These are phyloP conservation scores for Hymenoscyphus repandus DNA, from an alignment of 2,329 filamentous ascomycete genomes.

Conservation along the genomic window DNA sequence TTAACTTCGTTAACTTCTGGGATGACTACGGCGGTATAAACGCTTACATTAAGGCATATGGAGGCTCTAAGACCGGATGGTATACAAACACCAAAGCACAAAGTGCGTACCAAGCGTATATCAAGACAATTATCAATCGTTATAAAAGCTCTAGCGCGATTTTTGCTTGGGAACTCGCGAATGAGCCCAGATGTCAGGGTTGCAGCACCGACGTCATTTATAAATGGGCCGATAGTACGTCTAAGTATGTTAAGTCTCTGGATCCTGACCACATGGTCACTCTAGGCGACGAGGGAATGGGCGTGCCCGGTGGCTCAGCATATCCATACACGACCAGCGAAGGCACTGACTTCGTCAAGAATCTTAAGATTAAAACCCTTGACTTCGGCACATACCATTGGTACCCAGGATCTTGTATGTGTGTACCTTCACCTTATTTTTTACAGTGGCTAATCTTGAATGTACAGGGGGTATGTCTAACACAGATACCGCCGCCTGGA, in stretches of 20 bases:
- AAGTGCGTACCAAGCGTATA: slow-evolving; percentile 52
- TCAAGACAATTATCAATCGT: slow-evolving; percentile 52
- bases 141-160: slow-evolving; percentile 55
- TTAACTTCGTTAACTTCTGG: slow-evolving; percentile 65
- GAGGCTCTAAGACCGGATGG: slow-evolving; percentile 46
- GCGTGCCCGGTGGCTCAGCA: slow-evolving; percentile 34
- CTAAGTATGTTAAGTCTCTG: slow-evolving; percentile 57
- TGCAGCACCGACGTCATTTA: slow-evolving; percentile 53
- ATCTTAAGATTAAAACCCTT: slow-evolving; percentile 42
- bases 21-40: slow-evolving; percentile 60
- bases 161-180: slow-evolving; percentile 64
- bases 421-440: slow-evolving; percentile 28
- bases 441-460: neutral
- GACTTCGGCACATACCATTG: slow-evolving; percentile 50
- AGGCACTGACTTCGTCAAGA: slow-evolving; percentile 43
- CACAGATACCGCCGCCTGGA: slow-evolving; percentile 39
- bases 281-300: slow-evolving; percentile 55
- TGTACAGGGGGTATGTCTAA: neutral
- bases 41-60: slow-evolving; percentile 51
- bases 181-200: slow-evolving; percentile 59
- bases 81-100: slow-evolving; percentile 51
- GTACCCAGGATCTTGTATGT: slow-evolving; percentile 41
- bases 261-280: slow-evolving; percentile 57
- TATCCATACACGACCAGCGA: slow-evolving; percentile 42
- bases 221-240: slow-evolving; percentile 53